Percentiles rank a stretch among this genome's conserved stretches.
phyloP scores from a whole-genome alignment of 495 filamentous ascomycete species.

The Tetracladium marchalianum region DNA sequence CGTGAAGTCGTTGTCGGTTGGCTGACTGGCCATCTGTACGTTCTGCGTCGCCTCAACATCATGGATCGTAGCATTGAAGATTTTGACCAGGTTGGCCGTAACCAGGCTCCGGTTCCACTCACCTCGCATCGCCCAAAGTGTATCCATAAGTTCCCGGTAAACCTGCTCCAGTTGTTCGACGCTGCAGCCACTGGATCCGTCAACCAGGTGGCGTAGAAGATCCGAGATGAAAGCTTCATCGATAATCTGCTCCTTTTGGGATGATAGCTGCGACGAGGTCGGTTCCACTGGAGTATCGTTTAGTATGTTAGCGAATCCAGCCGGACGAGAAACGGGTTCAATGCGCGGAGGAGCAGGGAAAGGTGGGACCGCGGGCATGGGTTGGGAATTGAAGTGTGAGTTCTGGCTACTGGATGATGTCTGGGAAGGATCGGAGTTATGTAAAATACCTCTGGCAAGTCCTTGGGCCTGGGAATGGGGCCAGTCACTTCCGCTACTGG shows the following conservation, averaged over 20 bases:
- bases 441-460: conserved; percentile 28
- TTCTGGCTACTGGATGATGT: conserved; percentile 14
- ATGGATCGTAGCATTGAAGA: conserved; percentile 70
- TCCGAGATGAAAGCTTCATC: conserved; percentile 43
- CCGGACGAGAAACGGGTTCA: conserved; percentile 17
- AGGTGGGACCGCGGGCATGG: conserved; percentile 29
- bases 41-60: conserved; percentile 53
- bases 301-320: conserved; percentile 30
- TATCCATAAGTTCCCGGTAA: conserved; percentile 82
- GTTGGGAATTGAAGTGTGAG: conserved; percentile 24
- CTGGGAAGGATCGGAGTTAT: conserved; percentile 13
- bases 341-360: conserved; percentile 27
- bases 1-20: neutral
- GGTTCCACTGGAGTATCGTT: conserved; percentile 34
- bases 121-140: conserved; percentile 65
- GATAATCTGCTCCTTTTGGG: conserved; percentile 44
- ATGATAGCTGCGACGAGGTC: conserved; percentile 21
- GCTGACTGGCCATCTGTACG: conserved; percentile 17
- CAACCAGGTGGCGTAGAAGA: conserved; percentile 49
- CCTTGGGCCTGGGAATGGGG: conserved; percentile 40
- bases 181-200: conserved; percentile 64
- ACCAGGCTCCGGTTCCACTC: conserved; percentile 77
- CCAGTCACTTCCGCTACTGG: conserved; percentile 27
- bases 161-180: conserved; percentile 95
- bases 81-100: conserved; percentile 43